Evolutionary conservation across 2,329 filamentous ascomycete species (phyloP).

Genomic region (Cordyceps tenuipes): DNA sequence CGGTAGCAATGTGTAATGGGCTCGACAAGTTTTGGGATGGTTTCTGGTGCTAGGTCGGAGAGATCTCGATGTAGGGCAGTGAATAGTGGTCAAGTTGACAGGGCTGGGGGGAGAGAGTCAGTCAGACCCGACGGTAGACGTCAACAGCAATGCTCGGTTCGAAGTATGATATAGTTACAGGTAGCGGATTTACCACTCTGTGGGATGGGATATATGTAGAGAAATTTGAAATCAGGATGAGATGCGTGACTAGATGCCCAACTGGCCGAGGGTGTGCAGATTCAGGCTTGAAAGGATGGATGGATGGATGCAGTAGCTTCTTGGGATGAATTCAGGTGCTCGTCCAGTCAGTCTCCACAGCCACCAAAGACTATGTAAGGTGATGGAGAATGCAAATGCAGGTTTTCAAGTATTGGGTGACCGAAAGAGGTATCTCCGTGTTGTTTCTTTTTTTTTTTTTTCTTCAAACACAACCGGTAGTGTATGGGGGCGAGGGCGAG

Average conservation of each 20-base stretch:
- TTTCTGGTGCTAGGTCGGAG: neutral
- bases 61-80: neutral
- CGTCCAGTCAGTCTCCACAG: neutral
- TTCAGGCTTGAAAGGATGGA: neutral
- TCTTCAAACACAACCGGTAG: neutral
- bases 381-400: neutral
- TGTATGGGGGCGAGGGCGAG: neutral
- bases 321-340: neutral
- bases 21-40: neutral
- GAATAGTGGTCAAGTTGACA: neutral
- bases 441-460: neutral
- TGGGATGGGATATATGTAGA: neutral
- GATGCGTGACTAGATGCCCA: neutral
- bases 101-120: neutral
- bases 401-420: too few species aligned
- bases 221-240: neutral
- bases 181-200: neutral
- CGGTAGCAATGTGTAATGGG: neutral
- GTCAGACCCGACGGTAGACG: neutral
- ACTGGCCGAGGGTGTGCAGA: neutral
- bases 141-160: neutral
- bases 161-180: neutral
- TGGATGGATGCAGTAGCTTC: neutral
- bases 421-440: neutral
- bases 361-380: neutral